These are phyloP conservation scores for Chaetothyriales sp. DNA, from an alignment of 2,329 filamentous ascomycete species.

Conservation along the genomic window DNA sequence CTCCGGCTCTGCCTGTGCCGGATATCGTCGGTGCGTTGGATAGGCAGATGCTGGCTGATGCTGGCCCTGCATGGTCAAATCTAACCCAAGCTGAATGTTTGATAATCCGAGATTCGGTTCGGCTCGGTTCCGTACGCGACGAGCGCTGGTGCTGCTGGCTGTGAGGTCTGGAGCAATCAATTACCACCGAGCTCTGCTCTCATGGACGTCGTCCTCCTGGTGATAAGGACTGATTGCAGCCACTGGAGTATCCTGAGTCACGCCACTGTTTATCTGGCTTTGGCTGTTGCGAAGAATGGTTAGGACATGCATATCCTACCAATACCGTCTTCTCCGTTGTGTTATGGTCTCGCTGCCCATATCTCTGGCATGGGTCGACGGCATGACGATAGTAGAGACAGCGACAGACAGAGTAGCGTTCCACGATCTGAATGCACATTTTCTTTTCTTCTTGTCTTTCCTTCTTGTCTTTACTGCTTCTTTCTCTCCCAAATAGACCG, in stretches of 20 bases:
- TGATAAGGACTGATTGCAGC: slow-evolving; percentile 8
- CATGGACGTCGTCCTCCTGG: background rate
- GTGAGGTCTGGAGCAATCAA: background rate
- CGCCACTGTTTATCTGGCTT: slow-evolving; percentile 12
- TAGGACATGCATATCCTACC: slow-evolving; percentile 64
- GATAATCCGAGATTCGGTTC: background rate
- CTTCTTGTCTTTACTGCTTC: background rate
- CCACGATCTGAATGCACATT: slow-evolving; percentile 85
- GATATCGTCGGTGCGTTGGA: background rate
- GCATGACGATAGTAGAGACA: slow-evolving; percentile 82
- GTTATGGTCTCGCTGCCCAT: slow-evolving; percentile 56
- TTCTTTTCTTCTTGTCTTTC: background rate
- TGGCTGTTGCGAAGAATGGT: slow-evolving; percentile 28
- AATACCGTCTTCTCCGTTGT: slow-evolving; percentile 62
- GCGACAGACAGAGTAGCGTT: slow-evolving; percentile 71
- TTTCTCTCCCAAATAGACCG: too few relatives aligned
- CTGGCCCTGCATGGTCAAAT: too few relatives aligned
- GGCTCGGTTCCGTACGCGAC: background rate
- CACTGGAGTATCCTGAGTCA: slow-evolving; percentile 24
- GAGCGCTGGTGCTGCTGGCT: too few relatives aligned
- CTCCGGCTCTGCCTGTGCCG: background rate
- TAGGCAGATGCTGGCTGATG: too few relatives aligned
- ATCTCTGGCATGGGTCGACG: slow-evolving; percentile 64
- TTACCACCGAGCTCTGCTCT: background rate
- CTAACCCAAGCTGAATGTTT: background rate